Percentiles rank a stretch among this genome's conserved stretches.
phyloP scores from a whole-genome alignment of 352 stramenopile genomes.

The Pythium aphanidermatum region DNA sequence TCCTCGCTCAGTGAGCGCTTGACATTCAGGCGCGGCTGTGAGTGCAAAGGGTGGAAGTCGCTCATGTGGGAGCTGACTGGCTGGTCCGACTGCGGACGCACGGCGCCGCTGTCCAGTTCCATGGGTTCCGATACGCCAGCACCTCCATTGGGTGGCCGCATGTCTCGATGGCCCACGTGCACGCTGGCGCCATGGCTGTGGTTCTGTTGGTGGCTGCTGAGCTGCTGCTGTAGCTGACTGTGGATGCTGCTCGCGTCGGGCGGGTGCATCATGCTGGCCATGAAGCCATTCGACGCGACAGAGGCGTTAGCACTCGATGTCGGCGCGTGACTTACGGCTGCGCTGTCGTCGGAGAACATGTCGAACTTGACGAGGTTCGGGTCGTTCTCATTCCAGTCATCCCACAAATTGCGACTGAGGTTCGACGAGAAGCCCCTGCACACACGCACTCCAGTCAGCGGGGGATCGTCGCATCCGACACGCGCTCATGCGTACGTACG shows the following conservation, averaged over 20 bases:
- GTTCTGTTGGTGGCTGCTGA: constrained; percentile 1
- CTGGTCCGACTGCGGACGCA: no score
- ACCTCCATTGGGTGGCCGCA: no score
- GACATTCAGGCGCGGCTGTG: constrained; percentile 28
- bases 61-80: no score
- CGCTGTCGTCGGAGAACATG: constrained; percentile 36
- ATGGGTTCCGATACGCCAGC: no score
- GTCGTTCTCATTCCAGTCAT: constrained; percentile 84
- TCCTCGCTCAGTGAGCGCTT: constrained; percentile 70
- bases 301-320: constrained; percentile 1
- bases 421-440: constrained; percentile 69
- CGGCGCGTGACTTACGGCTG: background rate
- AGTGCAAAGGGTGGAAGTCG: constrained; percentile 14
- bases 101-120: no score
- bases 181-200: background rate
- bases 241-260: constrained; percentile 3
- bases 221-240: constrained; percentile 13
- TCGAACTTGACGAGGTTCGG: constrained; percentile 62
- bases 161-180: no score
- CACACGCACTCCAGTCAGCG: no score
- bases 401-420: constrained; percentile 81
- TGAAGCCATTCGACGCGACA: background rate
- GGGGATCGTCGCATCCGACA: no score
- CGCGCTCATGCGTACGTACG: constrained; percentile 28
- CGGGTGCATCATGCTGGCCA: background rate